phyloP scores from a whole-genome alignment of 2,329 filamentous ascomycete species.

The Fusarium sacchari region DNA sequence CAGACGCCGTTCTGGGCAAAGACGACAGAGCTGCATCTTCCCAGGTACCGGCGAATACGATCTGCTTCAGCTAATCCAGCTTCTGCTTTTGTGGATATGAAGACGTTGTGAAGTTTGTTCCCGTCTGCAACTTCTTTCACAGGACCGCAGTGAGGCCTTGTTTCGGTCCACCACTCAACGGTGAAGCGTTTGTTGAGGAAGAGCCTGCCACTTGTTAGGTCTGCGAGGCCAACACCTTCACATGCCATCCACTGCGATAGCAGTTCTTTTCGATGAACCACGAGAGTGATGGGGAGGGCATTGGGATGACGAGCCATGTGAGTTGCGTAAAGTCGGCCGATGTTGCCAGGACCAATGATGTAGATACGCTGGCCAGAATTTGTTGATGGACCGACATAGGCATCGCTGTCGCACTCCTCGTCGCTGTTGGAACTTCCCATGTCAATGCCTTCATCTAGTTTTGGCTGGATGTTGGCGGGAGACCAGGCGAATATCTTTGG shows the following conservation, averaged over 20 bases:
- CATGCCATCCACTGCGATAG: neutral
- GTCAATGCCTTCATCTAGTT: neutral
- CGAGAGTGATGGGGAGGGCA: neutral
- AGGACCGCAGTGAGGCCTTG: neutral
- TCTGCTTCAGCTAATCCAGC: conserved; percentile 1
- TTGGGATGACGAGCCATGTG: neutral
- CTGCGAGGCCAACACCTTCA: neutral
- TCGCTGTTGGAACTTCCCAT: neutral
- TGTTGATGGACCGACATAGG: neutral
- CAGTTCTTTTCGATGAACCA: neutral
- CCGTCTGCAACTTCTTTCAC: conserved; percentile 7
- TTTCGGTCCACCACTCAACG: conserved; percentile 14
- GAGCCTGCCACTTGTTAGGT: neutral
- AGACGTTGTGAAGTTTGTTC: neutral
- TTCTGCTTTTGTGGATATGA: conserved; percentile 11
- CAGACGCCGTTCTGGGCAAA: conserved; percentile 16
- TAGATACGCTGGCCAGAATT: neutral
- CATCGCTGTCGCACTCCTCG: neutral
- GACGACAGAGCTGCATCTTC: neutral
- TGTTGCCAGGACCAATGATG: conserved; percentile 10
- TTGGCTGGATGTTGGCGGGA: neutral
- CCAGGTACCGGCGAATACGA: neutral
- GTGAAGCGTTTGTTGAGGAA: conserved; percentile 2
- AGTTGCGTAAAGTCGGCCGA: conserved; percentile 1
- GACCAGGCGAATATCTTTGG: conserved; percentile 12